Evolutionary conservation across 2,329 filamentous ascomycete genomes (phyloP).

Genomic region (Chalaropsis ovoidea): DNA sequence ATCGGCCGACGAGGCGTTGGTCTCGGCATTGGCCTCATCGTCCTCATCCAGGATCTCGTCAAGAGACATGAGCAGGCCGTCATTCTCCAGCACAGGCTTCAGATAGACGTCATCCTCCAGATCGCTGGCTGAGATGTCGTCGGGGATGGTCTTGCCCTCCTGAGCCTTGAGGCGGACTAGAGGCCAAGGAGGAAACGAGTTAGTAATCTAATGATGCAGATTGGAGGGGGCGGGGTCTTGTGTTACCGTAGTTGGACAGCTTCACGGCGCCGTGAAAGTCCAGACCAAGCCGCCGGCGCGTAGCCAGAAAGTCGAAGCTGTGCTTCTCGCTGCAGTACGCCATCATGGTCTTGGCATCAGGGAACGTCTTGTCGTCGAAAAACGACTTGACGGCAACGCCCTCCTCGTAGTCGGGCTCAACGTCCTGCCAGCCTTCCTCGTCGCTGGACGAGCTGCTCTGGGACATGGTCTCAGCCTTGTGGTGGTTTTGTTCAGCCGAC

Average conservation of each 20-base stretch:
- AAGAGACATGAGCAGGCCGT: slow-evolving; percentile 76
- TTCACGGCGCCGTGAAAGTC: slow-evolving; percentile 67
- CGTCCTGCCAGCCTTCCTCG: slow-evolving; percentile 43
- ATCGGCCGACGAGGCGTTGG: neutral
- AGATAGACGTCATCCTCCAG: slow-evolving; percentile 74
- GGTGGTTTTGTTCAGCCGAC: slow-evolving; percentile 18
- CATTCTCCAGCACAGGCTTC: slow-evolving; percentile 76
- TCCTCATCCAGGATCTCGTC: slow-evolving; percentile 58
- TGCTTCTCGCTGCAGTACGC: slow-evolving; percentile 56
- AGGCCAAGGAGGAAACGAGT: neutral
- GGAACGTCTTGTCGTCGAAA: slow-evolving; percentile 56
- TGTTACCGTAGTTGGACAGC: slow-evolving; percentile 57
- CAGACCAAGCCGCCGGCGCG: slow-evolving; percentile 48
- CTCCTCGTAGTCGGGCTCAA: slow-evolving; percentile 55
- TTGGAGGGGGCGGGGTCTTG: neutral
- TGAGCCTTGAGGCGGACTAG: slow-evolving; percentile 41
- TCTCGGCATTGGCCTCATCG: slow-evolving; percentile 31
- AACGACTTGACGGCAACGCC: slow-evolving; percentile 54
- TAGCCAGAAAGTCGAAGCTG: slow-evolving; percentile 55
- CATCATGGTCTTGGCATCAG: slow-evolving; percentile 55
- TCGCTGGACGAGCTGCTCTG: slow-evolving; percentile 30
- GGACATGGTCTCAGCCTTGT: slow-evolving; percentile 18
- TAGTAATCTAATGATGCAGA: neutral
- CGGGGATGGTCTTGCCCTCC: slow-evolving; percentile 40
- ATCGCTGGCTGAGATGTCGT: slow-evolving; percentile 48